These are phyloP conservation scores for Coix lacrymajobi DNA, from an alignment of 176 grass and related monocot genomes.

Conservation along the genomic window DNA sequence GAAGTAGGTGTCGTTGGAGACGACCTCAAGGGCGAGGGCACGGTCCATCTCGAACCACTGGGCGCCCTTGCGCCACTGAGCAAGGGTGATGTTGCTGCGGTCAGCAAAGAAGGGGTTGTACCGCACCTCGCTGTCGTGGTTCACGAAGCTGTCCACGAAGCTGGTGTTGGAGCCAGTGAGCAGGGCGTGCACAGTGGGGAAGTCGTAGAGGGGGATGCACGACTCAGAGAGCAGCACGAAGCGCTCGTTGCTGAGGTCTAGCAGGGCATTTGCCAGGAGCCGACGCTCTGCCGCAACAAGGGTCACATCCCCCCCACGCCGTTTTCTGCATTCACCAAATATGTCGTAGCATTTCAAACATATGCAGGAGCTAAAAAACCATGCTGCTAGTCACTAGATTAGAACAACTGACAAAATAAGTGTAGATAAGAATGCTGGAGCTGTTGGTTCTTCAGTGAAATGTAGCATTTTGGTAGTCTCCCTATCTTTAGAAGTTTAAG, in stretches of 20 bases:
- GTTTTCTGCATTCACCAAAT: background rate
- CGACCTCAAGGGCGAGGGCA: slow-evolving; percentile 14
- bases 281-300: background rate
- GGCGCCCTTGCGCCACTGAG: slow-evolving; percentile 65
- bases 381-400: no score
- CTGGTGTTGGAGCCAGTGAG: slow-evolving; percentile 33
- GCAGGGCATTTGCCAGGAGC: background rate
- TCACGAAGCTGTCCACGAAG: slow-evolving; percentile 45
- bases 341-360: no score
- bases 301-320: background rate
- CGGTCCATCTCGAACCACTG: slow-evolving; percentile 73
- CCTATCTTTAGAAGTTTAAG: no score
- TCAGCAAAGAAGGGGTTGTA: slow-evolving; percentile 35
- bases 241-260: background rate
- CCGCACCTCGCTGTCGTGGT: slow-evolving; percentile 38
- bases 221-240: background rate
- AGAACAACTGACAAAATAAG: no score
- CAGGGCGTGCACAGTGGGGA: background rate
- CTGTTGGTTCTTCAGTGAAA: no score
- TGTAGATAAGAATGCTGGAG: no score
- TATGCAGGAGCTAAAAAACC: no score
- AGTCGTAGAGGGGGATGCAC: background rate
- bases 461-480: no score
- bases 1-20: slow-evolving; percentile 52
- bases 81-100: slow-evolving; percentile 24